A percentile compares a stretch with the other conserved stretches of the same genome.
phyloP scores from a whole-genome alignment of 257 asterid species.

The Nicotiana undulata region DNA sequence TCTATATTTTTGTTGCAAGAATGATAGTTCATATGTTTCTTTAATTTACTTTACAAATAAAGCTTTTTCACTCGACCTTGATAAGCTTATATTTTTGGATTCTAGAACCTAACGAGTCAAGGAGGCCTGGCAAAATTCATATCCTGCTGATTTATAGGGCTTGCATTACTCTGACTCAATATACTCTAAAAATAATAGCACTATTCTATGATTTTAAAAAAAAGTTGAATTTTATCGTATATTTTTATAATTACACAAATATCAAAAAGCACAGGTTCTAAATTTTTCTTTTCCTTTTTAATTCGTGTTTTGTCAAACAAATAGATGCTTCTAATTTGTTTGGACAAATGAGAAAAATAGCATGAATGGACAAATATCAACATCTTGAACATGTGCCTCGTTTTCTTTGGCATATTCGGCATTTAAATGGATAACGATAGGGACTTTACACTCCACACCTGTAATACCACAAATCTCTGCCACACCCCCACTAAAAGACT shows the following conservation, averaged over 20 bases:
- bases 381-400: conserved; percentile 3
- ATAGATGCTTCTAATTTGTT: too few relatives aligned
- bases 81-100: too few relatives aligned
- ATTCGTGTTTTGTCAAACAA: neutral
- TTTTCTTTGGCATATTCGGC: neutral
- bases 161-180: too few relatives aligned
- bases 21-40: too few relatives aligned
- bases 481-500: neutral
- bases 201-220: neutral
- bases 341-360: neutral
- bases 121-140: too few relatives aligned
- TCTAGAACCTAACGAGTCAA: too few relatives aligned
- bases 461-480: neutral
- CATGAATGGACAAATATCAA: neutral
- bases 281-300: neutral
- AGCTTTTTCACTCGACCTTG: too few relatives aligned
- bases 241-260: neutral
- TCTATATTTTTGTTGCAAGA: neutral
- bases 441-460: conserved; percentile 9
- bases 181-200: neutral
- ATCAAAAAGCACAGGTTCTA: neutral
- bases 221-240: neutral
- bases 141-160: too few relatives aligned
- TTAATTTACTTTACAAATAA: too few relatives aligned
- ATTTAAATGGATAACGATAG: conserved; percentile 32